Percentiles rank a stretch among this genome's conserved stretches.
phyloP scores from a whole-genome alignment of 805 yeast species.

The Maudiozyma saulgeensis region DNA sequence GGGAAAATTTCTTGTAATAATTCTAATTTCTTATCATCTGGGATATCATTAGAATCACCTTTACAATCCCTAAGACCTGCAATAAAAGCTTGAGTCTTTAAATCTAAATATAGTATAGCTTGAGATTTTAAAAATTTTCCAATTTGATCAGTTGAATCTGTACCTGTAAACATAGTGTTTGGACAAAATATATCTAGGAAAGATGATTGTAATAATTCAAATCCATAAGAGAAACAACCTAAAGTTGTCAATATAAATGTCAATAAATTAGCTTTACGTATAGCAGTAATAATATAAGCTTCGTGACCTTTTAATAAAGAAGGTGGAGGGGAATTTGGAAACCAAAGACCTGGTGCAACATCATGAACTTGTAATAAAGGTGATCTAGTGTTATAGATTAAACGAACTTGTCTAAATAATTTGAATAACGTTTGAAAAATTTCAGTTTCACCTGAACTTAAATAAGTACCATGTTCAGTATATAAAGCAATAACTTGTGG shows the following conservation, averaged over 20 bases:
- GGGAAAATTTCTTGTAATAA: constrained; percentile 74
- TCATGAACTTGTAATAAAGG: constrained; percentile 65
- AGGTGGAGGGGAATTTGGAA: constrained; percentile 51
- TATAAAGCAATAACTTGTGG: constrained; percentile 56
- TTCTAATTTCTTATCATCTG: constrained; percentile 30
- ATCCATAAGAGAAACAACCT: constrained; percentile 79
- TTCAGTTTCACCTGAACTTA: constrained; percentile 44
- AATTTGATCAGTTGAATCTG: constrained; percentile 15
- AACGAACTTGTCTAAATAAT: constrained; percentile 67
- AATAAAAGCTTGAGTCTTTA: constrained; percentile 92
- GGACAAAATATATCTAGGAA: constrained; percentile 87
- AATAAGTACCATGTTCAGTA: constrained; percentile 45
- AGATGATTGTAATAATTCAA: constrained; percentile 73
- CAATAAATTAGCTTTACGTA: constrained; percentile 79
- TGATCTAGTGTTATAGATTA: constrained; percentile 55
- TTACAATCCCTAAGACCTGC: constrained; percentile 55
- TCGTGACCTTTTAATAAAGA: constrained; percentile 49
- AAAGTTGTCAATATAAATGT: constrained; percentile 82
- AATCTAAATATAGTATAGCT: constrained; percentile 68
- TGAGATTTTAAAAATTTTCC: constrained; percentile 69
- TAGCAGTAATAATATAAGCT: constrained; percentile 35
- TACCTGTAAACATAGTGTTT: constrained; percentile 27
- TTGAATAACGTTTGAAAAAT: constrained; percentile 59
- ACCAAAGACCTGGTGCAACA: constrained; percentile 64
- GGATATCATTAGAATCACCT: constrained; percentile 7